Conservation (phyloP, 495 filamentous ascomycete genomes). For the Patellaria atrata region DNA sequence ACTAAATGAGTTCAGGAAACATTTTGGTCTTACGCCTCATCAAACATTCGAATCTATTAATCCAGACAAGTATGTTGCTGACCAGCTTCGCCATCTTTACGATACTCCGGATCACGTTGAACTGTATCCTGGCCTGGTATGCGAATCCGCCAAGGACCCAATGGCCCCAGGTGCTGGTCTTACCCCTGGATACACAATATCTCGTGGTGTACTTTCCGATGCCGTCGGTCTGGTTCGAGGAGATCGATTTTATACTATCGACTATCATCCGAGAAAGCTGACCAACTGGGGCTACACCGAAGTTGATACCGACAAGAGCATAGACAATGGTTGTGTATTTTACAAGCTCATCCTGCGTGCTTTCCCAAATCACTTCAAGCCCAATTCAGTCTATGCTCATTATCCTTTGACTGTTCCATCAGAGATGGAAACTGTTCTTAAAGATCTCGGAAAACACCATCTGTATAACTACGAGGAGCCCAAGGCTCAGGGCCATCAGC, state of each 20-base stretch:
- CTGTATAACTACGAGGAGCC: slow-evolving; percentile 40
- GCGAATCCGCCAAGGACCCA: slow-evolving; percentile 63
- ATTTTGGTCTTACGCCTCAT: slow-evolving; percentile 62
- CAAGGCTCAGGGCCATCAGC: slow-evolving; percentile 20
- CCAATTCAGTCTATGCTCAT: slow-evolving; percentile 43
- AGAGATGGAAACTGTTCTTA: slow-evolving; percentile 39
- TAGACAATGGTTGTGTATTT: slow-evolving; percentile 45
- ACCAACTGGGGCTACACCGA: slow-evolving; percentile 66
- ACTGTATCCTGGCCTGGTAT: slow-evolving; percentile 67
- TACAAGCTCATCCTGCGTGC: slow-evolving; percentile 47
- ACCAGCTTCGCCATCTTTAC: slow-evolving; percentile 60
- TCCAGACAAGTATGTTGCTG: slow-evolving; percentile 54
- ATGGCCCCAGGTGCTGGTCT: slow-evolving; percentile 69
- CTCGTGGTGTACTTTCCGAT: slow-evolving; percentile 70
- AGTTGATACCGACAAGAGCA: slow-evolving; percentile 32
- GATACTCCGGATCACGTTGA: slow-evolving; percentile 69
- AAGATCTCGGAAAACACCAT: slow-evolving; percentile 30
- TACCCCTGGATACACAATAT: slow-evolving; percentile 68
- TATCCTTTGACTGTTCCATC: slow-evolving; percentile 45
- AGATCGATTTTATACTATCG: slow-evolving; percentile 71
- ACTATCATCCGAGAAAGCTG: slow-evolving; percentile 53
- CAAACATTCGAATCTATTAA: slow-evolving; percentile 79
- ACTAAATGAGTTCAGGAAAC: slow-evolving; percentile 75
- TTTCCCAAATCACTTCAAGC: slow-evolving; percentile 44
- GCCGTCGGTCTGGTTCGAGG: slow-evolving; percentile 74